Evolutionary conservation across 192 early-diverging fungal species (phyloP), one percentile per base, ranked within the genome.

Genomic region (Coemansia sp.): DNA sequence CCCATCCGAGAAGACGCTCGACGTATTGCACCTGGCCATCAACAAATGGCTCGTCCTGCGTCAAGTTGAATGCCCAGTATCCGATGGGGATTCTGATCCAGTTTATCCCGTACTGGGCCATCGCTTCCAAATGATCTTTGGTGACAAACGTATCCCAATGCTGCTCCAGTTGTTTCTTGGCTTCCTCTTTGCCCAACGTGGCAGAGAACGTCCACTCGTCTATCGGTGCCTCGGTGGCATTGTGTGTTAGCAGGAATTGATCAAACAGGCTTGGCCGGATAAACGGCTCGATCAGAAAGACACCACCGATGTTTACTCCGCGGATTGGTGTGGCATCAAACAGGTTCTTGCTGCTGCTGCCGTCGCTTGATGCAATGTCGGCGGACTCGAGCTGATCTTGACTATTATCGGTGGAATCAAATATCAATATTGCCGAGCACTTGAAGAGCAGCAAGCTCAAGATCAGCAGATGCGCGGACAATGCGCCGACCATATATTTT

Each of bases 121-220:
- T 49, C 20, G 29, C 21, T 29, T 78, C 68, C 21, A 87, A 66
- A 63, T 87, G 76, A 7, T 72, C 66, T 35, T 73, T 75, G 20
- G 84, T 85, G 18, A 87, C 77, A 76, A 85, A 87, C 8, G 75
- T 79, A 43, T 84, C 77, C 84, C 84, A 87, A 64, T 87, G 86
- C 7, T 73, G 56, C 15, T 77, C 68, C n/a, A 68, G 75, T 63
- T 74, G 69, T 13, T 28, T 73, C 43, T 53, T 67, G 57, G 75
- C 76, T 26, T 83, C 81, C 2, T 56, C 59, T 30, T 84, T 75
- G 25, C 76, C 73, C 37, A 84, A 64, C 7, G 76, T 48, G 0
- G 67, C 64, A 0, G 68, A 67, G 35, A 87, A 84, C 9, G 80
- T 81, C 83, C 84, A 87, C 59, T 87, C 84, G 60, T 87, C 86